These are phyloP conservation scores for Yarrowia osloensis DNA, from an alignment of 805 yeast species.

Conservation along the genomic window DNA sequence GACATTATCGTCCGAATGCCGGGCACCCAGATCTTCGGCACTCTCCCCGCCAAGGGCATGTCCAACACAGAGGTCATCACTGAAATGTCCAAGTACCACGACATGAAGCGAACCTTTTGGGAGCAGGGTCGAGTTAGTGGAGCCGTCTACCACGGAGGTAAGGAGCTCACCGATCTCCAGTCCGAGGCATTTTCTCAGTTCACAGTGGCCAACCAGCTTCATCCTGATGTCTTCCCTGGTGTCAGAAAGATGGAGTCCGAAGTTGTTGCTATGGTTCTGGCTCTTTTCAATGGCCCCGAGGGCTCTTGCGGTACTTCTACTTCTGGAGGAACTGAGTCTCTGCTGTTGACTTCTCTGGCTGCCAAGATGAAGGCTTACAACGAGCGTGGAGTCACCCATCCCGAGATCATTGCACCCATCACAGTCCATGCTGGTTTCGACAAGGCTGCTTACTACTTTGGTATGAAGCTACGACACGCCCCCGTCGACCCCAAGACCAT, in stretches of 20 bases:
- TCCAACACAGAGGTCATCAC: conserved; percentile 49
- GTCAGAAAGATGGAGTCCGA: conserved; percentile 96
- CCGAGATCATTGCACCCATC: conserved; percentile 86
- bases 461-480: conserved; percentile 79
- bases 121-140: conserved; percentile 85
- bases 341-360: conserved; percentile 79
- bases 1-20: conserved; percentile 59
- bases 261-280: conserved; percentile 86
- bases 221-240: conserved; percentile 97
- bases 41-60: conserved; percentile 65
- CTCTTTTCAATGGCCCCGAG: conserved; percentile 77
- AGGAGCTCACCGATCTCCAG: conserved; percentile 72
- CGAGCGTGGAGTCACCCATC: conserved; percentile 59
- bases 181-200: conserved; percentile 71
- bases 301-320: conserved; percentile 79
- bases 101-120: conserved; percentile 74
- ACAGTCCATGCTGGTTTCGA: conserved; percentile 95
- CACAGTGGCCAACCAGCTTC: conserved; percentile 90
- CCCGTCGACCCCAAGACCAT: conserved; percentile 68
- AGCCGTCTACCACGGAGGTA: conserved; percentile 95
- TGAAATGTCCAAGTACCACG: conserved; percentile 50
- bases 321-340: conserved; percentile 94
- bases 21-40: conserved; percentile 37
- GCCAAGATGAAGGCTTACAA: conserved; percentile 72
- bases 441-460: conserved; percentile 89